Base-by-base conservation (phyloP, 495 filamentous ascomycete genomes). In the Aspergillus cavernicola region DNA sequence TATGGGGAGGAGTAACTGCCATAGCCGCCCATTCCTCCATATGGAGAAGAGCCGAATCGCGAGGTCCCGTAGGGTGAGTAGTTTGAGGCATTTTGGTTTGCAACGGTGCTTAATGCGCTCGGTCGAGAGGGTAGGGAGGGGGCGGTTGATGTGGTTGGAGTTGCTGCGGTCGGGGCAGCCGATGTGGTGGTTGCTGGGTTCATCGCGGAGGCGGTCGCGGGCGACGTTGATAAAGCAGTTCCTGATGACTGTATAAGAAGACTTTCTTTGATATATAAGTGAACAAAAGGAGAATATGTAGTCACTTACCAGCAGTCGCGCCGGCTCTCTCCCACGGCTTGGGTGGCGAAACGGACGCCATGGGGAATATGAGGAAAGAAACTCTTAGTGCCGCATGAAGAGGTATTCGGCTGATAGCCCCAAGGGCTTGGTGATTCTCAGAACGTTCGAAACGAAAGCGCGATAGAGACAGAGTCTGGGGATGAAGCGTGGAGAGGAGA, bases 311-410 rank as follows among this genome's bases (percentile, higher is more conserved):
- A 75, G 79, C 68, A 60, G 81, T 72, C 53, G 79, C 81, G 67
- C 89, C 86, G 51, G 82, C 80, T 67, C 84, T 82, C 73, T 97
- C 92, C 92, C 92, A 97, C 16, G 92, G 92, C 73, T 97, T 97
- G 31, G 92, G 92, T 60, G 92, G 92, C 72, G 92, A 92, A 58
- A 83, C 81, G 76, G 74, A 70, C 65, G 74, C 74, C 74, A 77
- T 77, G 57, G 53, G 49, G 46, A 59, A 61, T 49, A 50, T 42
- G 61, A 36, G 56, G 63, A 16, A 55, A 48, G 44, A n/a, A n/a
- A n/a, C n/a, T n/a, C 48, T 53, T 56, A 64, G 59, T 47, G 53
- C 67, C 45, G 68, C 69, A 74, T 75, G 55, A 58, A 64, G 63
- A 37, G 55, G 38, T 54, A 20, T 44, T 39, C 32, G 50, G 41